A percentile compares a stretch with the other conserved stretches of the same genome.
phyloP scores from a whole-genome alignment of 371 early-diverging fungal species.

The Quaeritorhiza haematococci region DNA sequence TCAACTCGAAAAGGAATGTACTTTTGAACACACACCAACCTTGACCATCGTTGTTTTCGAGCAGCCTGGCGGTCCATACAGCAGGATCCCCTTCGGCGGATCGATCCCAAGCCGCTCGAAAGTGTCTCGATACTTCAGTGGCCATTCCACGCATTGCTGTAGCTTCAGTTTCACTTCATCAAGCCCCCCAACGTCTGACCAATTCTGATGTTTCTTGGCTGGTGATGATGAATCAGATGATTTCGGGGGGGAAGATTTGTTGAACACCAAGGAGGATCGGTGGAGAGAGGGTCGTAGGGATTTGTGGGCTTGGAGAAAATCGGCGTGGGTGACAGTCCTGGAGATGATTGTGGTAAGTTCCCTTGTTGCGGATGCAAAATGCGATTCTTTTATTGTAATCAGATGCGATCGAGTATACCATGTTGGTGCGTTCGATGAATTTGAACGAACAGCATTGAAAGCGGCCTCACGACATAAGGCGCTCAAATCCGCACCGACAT shows the following conservation, averaged over 20 bases:
- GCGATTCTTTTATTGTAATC: no score
- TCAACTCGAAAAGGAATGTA: not conserved
- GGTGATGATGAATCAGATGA: not conserved
- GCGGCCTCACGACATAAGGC: conserved; percentile 88
- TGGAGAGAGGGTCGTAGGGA: no score
- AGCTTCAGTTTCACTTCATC: conserved; percentile 87
- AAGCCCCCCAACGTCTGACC: conserved; percentile 93
- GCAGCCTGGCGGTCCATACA: conserved; percentile 98
- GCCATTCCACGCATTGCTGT: conserved; percentile 94
- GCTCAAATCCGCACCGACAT: conserved; percentile 94
- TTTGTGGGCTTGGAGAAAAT: no score
- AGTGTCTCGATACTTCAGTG: conserved; percentile 65
- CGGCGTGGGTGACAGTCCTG: no score
- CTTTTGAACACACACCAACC: conserved; percentile 24
- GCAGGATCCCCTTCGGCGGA: conserved; percentile 82
- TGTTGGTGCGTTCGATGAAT: no score
- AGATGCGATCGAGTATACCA: no score
- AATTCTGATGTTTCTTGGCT: no score
- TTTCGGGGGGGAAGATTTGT: not conserved
- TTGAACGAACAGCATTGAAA: conserved; percentile 43
- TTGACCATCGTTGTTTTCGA: conserved; percentile 95
- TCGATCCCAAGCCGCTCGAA: conserved; percentile 76
- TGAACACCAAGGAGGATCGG: no score
- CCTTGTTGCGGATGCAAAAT: no score
- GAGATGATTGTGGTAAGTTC: no score